Conservation (phyloP, 140 eudicot genomes). For the Stevia rebaudiana region DNA sequence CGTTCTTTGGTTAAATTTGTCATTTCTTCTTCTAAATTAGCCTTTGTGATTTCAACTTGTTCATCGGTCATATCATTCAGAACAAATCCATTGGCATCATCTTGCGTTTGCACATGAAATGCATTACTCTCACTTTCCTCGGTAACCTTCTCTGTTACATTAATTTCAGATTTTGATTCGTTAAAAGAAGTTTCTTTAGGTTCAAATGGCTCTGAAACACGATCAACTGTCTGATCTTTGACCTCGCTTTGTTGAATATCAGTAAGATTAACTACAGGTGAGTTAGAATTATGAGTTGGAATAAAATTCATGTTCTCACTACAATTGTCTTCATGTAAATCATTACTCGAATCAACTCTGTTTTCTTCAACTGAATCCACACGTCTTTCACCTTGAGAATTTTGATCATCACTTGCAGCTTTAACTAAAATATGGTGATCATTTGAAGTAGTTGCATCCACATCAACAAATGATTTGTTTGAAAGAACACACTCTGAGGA, state of each 20-base stretch:
- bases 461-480: conserved; percentile 12
- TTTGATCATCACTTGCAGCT: conserved; percentile 27
- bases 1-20: conserved; percentile 49
- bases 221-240: conserved; percentile 24
- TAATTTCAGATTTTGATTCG: conserved; percentile 15
- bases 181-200: conserved; percentile 21
- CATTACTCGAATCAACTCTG: conserved; percentile 16
- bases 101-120: conserved; percentile 20
- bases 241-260: conserved; percentile 30
- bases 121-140: conserved; percentile 24
- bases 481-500: conserved; percentile 10
- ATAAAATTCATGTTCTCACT: conserved; percentile 17
- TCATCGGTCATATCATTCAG: conserved; percentile 26
- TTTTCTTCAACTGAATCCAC: conserved; percentile 22
- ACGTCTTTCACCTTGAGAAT: conserved; percentile 27
- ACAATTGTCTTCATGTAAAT: conserved; percentile 13
- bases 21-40: conserved; percentile 67
- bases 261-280: conserved; percentile 15
- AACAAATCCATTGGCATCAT: conserved; percentile 15
- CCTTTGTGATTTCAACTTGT: conserved; percentile 35
- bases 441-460: conserved; percentile 18
- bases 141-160: conserved; percentile 16
- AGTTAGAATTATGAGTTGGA: conserved; percentile 12
- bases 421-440: conserved; percentile 20
- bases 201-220: conserved; percentile 5